Percentiles rank a stretch among this genome's conserved stretches.
phyloP scores from a whole-genome alignment of 1,284 basidiomycete genomes.

The Uromyces viciae-fabae region DNA sequence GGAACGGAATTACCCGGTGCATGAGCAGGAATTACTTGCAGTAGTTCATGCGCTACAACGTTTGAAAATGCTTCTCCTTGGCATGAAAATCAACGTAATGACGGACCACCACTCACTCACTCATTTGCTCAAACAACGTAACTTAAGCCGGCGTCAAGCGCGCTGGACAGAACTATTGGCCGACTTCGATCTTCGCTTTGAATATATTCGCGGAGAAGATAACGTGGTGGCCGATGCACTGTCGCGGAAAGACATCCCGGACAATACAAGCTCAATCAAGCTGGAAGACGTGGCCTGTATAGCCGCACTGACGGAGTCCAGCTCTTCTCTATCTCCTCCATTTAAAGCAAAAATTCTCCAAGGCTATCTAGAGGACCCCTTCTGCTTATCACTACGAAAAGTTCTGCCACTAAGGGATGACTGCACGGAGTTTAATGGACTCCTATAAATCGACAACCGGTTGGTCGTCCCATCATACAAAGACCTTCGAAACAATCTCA shows the following conservation, averaged over 20 bases:
- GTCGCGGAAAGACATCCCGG: constrained; percentile 48
- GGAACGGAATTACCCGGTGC: neutral
- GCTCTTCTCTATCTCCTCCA: constrained; percentile 23
- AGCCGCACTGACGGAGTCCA: neutral
- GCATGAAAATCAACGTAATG: neutral
- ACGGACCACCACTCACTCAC: neutral
- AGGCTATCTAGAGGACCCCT: constrained; percentile 53
- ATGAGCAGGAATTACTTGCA: neutral
- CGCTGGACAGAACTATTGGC: constrained; percentile 56
- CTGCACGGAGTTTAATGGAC: constrained; percentile 38
- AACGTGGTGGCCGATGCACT: constrained; percentile 57
- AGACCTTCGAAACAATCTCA: constrained; percentile 50
- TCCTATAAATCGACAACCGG: constrained; percentile 53
- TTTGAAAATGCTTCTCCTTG: neutral
- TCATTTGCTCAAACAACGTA: constrained; percentile 54
- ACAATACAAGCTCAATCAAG: neutral
- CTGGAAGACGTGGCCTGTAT: neutral
- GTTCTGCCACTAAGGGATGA: neutral
- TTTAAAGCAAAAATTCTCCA: constrained; percentile 50
- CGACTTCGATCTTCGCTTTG: constrained; percentile 52
- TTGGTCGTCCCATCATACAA: constrained; percentile 53
- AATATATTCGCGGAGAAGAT: constrained; percentile 55
- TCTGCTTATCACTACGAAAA: constrained; percentile 50
- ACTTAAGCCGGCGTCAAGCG: constrained; percentile 55
- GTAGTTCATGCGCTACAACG: neutral